Evolutionary conservation across 2,329 filamentous ascomycete species (phyloP).

Genomic region (Colletotrichum sp.): DNA sequence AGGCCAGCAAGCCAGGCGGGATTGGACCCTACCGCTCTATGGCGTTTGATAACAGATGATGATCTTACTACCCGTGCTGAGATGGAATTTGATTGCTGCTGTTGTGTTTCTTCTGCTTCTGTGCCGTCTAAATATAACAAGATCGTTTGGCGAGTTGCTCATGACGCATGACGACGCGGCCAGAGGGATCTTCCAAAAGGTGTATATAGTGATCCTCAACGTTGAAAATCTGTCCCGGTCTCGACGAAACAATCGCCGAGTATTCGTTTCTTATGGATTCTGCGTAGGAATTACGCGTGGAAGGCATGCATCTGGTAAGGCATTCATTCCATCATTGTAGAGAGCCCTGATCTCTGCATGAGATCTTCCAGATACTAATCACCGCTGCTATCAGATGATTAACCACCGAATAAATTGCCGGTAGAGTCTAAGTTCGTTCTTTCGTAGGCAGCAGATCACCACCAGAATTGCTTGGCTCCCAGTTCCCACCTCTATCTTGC

Average conservation of each 20-base stretch:
- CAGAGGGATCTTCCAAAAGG: rapidly evolving
- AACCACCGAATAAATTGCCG: neutral
- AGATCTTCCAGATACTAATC: no score
- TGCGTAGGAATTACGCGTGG: no score
- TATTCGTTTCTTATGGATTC: rapidly evolving
- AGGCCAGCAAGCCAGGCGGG: rapidly evolving
- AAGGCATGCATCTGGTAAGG: no score
- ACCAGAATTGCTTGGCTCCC: neutral
- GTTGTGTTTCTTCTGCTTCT: neutral
- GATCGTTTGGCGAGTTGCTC: rapidly evolving
- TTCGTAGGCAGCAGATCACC: rapidly evolving
- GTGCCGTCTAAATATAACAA: neutral
- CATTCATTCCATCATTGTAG: no score
- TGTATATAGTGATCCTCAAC: rapidly evolving
- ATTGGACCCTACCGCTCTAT: rapidly evolving
- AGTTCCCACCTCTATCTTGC: neutral
- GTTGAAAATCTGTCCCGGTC: no score
- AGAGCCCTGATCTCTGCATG: neutral
- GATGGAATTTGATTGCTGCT: neutral
- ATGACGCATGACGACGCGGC: neutral
- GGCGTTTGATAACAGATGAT: neutral
- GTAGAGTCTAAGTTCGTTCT: rapidly evolving
- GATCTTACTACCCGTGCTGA: rapidly evolving
- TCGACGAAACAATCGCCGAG: no score
- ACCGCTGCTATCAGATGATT: neutral